These are phyloP conservation scores for Phytophthora sp. DNA, from an alignment of 352 stramenopile species.

Conservation along the genomic window DNA sequence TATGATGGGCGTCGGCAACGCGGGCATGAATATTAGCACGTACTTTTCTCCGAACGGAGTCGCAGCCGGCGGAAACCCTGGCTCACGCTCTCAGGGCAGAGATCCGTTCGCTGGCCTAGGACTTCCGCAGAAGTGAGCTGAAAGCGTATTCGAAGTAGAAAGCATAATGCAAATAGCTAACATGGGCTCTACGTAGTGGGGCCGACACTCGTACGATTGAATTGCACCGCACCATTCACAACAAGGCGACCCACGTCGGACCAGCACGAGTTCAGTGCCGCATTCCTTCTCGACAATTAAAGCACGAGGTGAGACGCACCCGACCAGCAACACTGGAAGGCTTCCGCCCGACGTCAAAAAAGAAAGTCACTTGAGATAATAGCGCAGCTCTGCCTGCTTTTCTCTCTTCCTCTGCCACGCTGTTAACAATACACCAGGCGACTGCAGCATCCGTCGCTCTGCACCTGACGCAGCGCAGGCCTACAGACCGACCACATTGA, in stretches of 20 bases:
- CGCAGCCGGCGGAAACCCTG: slow-evolving; percentile 16
- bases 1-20: slow-evolving; percentile 40
- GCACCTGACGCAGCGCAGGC: background rate
- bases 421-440: slow-evolving; percentile 24
- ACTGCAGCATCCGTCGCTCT: background rate
- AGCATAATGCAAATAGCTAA: slow-evolving; percentile 24
- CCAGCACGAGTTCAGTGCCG: background rate
- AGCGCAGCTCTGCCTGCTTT: slow-evolving; percentile 25
- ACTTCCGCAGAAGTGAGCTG: slow-evolving; percentile 51
- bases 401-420: slow-evolving; percentile 16
- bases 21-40: slow-evolving; percentile 50
- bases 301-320: no score
- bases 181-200: background rate
- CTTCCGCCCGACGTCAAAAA: no score
- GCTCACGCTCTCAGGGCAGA: slow-evolving; percentile 28
- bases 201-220: slow-evolving; percentile 14
- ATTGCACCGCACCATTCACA: slow-evolving; percentile 7
- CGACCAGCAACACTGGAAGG: background rate
- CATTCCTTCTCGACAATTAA: no score
- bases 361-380: slow-evolving; percentile 36
- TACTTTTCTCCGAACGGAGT: slow-evolving; percentile 46
- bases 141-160: slow-evolving; percentile 12
- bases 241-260: background rate
- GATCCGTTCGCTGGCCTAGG: slow-evolving; percentile 83
- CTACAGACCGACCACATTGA: no score